Evolutionary conservation across 2,329 filamentous ascomycete species (phyloP), one percentile per base, ranked within the genome.

Genomic region (Fusarium musae): DNA sequence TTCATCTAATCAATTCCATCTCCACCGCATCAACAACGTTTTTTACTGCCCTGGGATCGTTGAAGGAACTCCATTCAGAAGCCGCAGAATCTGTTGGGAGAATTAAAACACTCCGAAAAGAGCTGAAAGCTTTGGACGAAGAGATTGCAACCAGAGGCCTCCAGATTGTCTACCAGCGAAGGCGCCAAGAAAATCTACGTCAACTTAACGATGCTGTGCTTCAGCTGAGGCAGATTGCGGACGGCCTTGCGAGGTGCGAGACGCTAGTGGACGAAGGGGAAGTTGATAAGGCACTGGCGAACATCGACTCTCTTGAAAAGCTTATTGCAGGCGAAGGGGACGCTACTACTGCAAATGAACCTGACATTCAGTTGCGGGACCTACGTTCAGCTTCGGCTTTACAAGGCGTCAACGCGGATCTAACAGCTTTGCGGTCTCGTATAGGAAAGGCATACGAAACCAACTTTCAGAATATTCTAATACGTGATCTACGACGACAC

Each of bases 11-110:
- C 76, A 94, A 94, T 37, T 97, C 95, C 0, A 99, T 99, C 71
- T 98, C 96, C 5, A 95, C 93, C 0, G 96, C 96, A 3, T 98
- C 96, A 0, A 95, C 94, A 2, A 97, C 96, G 0, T 99, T 99
- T 82, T 99, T 99, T 78, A 95, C 95, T 0, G 96, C 96, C 1
- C 85, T 99, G 2, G 96, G 96, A 1, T 97, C 95, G 1, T 85
- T 99, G 39, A 93, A 94, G 74, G 94, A 98, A 79, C 85, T 99
- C 16, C 96, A 99, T 80, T 92, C 92, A 1, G 96, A 99, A 82
- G 95, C 96, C 11, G 93, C 95, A 16, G 93, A 97, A 64, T 98
- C 96, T 5, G 95, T 99, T 4, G 87, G 92, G 13, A 91, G 93
- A 69, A 99, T 99, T 66, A 94, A 95, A 79, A 87, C 88, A 1